These are phyloP conservation scores for Eimeria necatrix DNA, from an alignment of 169 alveolate genomes.

Conservation along the genomic window DNA sequence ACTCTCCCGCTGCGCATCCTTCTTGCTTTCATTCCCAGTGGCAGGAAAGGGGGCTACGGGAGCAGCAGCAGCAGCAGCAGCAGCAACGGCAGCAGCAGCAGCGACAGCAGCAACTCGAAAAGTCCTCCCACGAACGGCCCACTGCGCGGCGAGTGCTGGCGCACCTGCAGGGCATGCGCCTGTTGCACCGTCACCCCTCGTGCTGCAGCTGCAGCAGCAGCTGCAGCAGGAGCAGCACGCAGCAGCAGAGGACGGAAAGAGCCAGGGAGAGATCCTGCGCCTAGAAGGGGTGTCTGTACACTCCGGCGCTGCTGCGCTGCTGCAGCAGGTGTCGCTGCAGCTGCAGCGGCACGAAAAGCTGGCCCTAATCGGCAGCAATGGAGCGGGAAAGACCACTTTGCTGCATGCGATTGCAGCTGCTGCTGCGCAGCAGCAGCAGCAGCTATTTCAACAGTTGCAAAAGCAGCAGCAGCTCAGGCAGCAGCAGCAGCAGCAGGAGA, in stretches of 20 bases:
- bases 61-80: conserved; percentile 38
- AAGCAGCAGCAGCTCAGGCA: conserved; percentile 13
- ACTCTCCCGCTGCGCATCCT: neutral
- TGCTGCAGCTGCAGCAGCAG: conserved; percentile 61
- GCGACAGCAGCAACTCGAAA: neutral
- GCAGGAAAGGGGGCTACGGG: neutral
- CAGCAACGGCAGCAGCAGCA: conserved; percentile 12
- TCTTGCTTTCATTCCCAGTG: neutral
- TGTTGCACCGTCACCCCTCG: neutral
- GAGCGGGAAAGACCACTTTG: conserved; percentile 78
- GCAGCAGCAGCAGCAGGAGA: conserved; percentile 26
- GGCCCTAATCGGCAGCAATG: conserved; percentile 81
- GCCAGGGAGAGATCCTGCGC: conserved; percentile 43
- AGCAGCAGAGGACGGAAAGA: neutral
- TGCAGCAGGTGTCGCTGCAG: conserved; percentile 56
- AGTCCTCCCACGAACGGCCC: neutral
- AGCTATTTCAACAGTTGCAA: neutral
- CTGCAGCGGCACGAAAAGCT: conserved; percentile 62
- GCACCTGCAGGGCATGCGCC: neutral
- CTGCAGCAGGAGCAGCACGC: conserved; percentile 9
- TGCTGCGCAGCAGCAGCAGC: conserved; percentile 40
- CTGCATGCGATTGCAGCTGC: conserved; percentile 73
- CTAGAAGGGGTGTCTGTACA: conserved; percentile 69
- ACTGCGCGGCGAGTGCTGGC: neutral
- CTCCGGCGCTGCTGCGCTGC: conserved; percentile 68